Percentiles rank a stretch among this genome's conserved stretches.
These are phyloP conservation scores for Elsinoe arachidis DNA, from an alignment of 2,329 filamentous ascomycete genomes.

Conservation along the genomic window DNA sequence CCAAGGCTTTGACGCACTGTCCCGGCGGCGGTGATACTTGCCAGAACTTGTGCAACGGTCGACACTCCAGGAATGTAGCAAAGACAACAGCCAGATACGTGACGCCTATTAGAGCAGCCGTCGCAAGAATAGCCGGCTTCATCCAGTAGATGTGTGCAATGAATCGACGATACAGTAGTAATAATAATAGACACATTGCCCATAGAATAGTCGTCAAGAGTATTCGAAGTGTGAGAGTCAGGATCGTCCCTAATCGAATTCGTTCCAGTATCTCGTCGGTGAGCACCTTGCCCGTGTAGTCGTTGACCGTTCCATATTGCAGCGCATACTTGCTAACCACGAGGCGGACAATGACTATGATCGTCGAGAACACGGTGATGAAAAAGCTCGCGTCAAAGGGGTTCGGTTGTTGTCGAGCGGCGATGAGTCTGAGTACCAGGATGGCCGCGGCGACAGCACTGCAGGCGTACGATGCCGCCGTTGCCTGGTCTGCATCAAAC, in stretches of 20 bases:
- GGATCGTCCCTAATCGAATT: not conserved
- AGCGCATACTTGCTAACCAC: conserved; percentile 4
- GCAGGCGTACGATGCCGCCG: conserved; percentile 8
- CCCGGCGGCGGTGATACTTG: conserved; percentile 4
- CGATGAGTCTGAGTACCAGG: conserved; percentile 1
- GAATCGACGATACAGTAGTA: conserved; percentile 10
- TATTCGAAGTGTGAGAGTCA: conserved; percentile 2
- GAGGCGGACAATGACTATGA: not conserved
- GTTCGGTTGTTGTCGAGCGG: conserved; percentile 3
- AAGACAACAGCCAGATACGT: conserved; percentile 29
- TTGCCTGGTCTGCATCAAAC: not conserved
- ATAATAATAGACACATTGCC: conserved; percentile 1
- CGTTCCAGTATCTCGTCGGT: not conserved
- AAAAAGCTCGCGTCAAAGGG: conserved; percentile 11
- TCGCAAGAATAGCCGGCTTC: conserved; percentile 6
- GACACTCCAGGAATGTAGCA: conserved; percentile 32
- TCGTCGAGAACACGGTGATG: not conserved
- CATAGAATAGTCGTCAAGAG: conserved; percentile 9
- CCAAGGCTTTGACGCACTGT: conserved; percentile 27
- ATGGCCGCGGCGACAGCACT: not conserved
- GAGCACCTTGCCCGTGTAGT: not conserved
- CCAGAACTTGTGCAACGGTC: conserved; percentile 29
- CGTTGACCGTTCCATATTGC: conserved; percentile 6
- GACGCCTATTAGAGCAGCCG: conserved; percentile 21
- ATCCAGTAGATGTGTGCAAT: conserved; percentile 8